Evolutionary conservation across 768 basidiomycete species (phyloP), one percentile per base, ranked within the genome.

Genomic region (Hygrophorus pudorinus): DNA sequence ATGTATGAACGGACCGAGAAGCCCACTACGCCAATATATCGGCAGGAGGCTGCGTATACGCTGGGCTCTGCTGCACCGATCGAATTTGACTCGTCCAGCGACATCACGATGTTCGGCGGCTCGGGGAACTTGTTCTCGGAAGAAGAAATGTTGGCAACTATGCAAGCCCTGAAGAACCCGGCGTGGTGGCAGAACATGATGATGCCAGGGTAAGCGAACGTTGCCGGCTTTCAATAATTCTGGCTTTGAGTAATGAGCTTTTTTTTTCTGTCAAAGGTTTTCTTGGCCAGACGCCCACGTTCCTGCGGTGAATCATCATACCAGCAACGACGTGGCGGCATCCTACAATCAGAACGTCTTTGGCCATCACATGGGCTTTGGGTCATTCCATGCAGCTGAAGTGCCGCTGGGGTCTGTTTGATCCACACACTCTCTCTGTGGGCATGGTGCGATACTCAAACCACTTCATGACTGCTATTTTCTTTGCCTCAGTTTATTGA

Each of bases 181-280:
- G 70, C 64, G 6, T 88, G 78, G 74, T 86, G 82, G 84, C 62
- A 71, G 35, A 82, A 74, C 39, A 81, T 85, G 78, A 82, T 87
- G 84, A 84, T 88, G 81, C 85, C 85, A 30, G 85, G 85, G 80
- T 82, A 57, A 16, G 31, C 43, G 18, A 33, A 32, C 30, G 35
- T 46, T 16, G 20, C 43, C 38, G 12, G 13, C 27, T 41, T 41
- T 30, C 46, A 31, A 42, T 46, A 16, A 37, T 18, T 39, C 44
- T 14, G 30, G 32, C 44, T 32, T 35, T 35, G 17, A 64, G 65
- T 31, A 63, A 64, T 46, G 61, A 59, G 4, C 21, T 46, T 5
- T 38, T 32, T 28, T n/a, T 16, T 8, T 41, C 17, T 38, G 3
- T 12, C 17, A 12, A 9, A 41, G 45, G 17, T 42, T 47, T 17